These are phyloP conservation scores for Macadamia tetraphylla DNA, from an alignment of 164 flowering plant species.

Conservation along the genomic window DNA sequence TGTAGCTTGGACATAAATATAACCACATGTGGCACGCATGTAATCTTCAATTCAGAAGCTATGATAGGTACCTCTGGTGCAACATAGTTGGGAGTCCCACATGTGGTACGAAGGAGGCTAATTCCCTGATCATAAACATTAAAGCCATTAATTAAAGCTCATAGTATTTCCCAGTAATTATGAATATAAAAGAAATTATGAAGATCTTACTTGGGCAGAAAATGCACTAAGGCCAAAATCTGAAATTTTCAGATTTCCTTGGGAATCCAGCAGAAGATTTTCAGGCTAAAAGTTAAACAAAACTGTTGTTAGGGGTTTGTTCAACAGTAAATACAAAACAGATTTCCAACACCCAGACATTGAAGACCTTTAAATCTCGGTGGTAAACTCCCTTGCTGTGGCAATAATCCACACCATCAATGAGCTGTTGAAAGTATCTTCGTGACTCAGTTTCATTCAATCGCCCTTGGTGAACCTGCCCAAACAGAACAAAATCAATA, in stretches of 20 bases:
- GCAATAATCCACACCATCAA: slow-evolving; percentile 33
- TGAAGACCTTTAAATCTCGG: slow-evolving; percentile 84
- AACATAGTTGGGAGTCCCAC: slow-evolving; percentile 84
- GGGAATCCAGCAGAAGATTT: slow-evolving; percentile 92
- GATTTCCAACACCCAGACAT: slow-evolving; percentile 12
- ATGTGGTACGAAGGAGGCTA: slow-evolving; percentile 33
- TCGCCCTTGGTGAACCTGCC: slow-evolving; percentile 81
- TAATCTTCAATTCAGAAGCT: slow-evolving; percentile 3
- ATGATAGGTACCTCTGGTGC: slow-evolving; percentile 83
- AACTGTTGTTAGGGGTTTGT: slow-evolving; percentile 15
- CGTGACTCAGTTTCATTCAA: slow-evolving; percentile 82
- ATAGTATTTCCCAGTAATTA: not conserved
- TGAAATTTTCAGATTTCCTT: slow-evolving; percentile 86
- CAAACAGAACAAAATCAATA: too few species aligned
- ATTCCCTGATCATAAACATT: slow-evolving; percentile 58
- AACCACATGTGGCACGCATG: not conserved
- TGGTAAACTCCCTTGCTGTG: slow-evolving; percentile 98
- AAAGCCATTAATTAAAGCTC: not conserved
- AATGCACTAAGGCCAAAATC: slow-evolving; percentile 98
- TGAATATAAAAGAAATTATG: not conserved
- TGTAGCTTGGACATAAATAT: not conserved
- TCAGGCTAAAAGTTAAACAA: slow-evolving; percentile 64
- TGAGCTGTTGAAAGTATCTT: slow-evolving; percentile 91
- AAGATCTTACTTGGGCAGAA: slow-evolving; percentile 61
- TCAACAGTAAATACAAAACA: slow-evolving; percentile 7